Evolutionary conservation across 1,284 basidiomycete species (phyloP), one percentile per base, ranked within the genome.

Genomic region (Xerocomus minutiporus): DNA sequence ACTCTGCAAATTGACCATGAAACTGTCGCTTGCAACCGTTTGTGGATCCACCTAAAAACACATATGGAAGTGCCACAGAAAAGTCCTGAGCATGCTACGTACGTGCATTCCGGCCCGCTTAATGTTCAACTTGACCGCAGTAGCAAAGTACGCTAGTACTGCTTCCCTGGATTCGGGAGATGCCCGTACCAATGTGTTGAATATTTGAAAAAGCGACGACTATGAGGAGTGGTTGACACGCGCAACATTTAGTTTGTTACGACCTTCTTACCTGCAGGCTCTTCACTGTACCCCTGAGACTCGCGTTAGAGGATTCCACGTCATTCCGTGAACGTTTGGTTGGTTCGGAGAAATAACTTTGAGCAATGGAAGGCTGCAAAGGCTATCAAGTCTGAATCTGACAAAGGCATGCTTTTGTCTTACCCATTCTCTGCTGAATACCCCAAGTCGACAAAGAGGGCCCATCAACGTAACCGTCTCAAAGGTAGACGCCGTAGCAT

Each of bases 91-190:
- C 25, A 32, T 36, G 35, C 5, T 15, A 48, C 61, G 35, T 55
- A 85, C 88, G 72, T 93, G 88, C 84, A 94, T 92, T 13, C 94
- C 96, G 1, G 91, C 84, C 54, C 97, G 83, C 68, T 86, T 93
- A 32, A 79, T 75, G 65, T 99, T 99, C 56, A 96, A 70, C 8
- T 79, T 77, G 36, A 93, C 74, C 7, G 86, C 82, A 9, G 80
- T 77, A 1, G 89, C 82, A 62, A 97, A 93, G 68, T 88, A 95
- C 50, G 83, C 76, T n/a, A 99, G 71, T 5, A 96, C 88, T 5
- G 81, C 84, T 69, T 97, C 94, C 45, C 93, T 80, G 0, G 91
- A 78, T 55, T 83, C 81, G 0, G 93, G 74, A 0, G 89, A 88
- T 0, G 92, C 83, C 29, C 96, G 83, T 15, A 99, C 88, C 23